Base-by-base conservation (phyloP, 2,329 filamentous ascomycete species). In the Fusarium musae region DNA sequence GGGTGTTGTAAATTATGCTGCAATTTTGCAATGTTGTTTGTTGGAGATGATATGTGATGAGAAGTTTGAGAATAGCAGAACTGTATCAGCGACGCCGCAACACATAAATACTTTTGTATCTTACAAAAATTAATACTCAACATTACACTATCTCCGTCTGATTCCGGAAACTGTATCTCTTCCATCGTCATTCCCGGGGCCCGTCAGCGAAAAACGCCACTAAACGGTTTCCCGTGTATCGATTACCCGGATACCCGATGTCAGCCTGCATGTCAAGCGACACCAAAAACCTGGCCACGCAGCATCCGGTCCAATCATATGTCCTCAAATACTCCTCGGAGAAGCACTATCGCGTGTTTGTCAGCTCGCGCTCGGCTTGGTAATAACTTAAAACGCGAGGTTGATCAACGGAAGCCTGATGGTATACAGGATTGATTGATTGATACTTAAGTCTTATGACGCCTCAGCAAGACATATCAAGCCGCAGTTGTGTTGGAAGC, bases 381-480 rank as follows among this genome's bases (percentile, higher is more conserved):
- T 36, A 11, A 53, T 36, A 12, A 21, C 32, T 26, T 5, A 21
- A 37, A 53, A 26, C 32, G n/a, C 17, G 12, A 37, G n/a, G 12
- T 37, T 9, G 4, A 16, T 15, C 26, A 12, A 9, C 6, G n/a
- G 10, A 13, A 16, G 16, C 15, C n/a, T 8, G 17, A 21, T 36
- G 9, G 9, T 16, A 15, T 36, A 2, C 16, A 2, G 2, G 0
- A 36, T 15, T 15, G 4, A 15, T 0, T 13, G 23, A 23, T 23
- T 23, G 23, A 23, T 23, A 23, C 23, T 23, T 23, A 23, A 23
- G 3, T 3, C 23, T 23, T 23, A 23, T 23, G 23, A 23, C 23
- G 23, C 23, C 23, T 23, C 23, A 23, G 23, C 23, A 23, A 23
- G 23, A 23, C 23, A 23, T 23, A 23, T 23, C 23, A 23, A 23